These are phyloP conservation scores for Plenodomus lindquistii DNA, from an alignment of 2,329 filamentous ascomycete genomes.

Conservation along the genomic window DNA sequence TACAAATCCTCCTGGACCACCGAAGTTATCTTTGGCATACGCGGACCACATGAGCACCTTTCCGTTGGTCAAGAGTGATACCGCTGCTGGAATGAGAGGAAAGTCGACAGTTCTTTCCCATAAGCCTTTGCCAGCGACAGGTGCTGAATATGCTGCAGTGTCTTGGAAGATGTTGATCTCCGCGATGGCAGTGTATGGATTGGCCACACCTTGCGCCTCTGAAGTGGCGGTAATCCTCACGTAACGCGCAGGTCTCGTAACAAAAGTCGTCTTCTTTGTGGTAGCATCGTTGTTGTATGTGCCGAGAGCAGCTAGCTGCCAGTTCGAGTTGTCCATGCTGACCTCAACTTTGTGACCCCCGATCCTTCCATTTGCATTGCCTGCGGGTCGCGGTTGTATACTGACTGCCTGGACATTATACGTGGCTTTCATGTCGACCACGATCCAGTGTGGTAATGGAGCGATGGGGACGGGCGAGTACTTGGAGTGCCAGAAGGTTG, in stretches of 20 bases:
- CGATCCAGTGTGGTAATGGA: constrained; percentile 35
- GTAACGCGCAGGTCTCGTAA: constrained; percentile 25
- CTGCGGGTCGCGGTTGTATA: constrained; percentile 40
- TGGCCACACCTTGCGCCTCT: constrained; percentile 22
- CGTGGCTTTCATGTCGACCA: constrained; percentile 38
- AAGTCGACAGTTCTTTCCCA: constrained; percentile 36
- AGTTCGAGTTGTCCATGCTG: constrained; percentile 36
- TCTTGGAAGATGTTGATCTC: constrained; percentile 33
- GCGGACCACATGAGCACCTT: constrained; percentile 33
- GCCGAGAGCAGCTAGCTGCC: constrained; percentile 25
- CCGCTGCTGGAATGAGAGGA: constrained; percentile 30
- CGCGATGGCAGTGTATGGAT: constrained; percentile 25
- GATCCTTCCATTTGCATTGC: constrained; percentile 41
- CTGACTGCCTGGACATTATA: constrained; percentile 37
- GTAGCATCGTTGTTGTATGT: constrained; percentile 30
- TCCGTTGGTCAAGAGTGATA: constrained; percentile 26
- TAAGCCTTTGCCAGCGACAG: constrained; percentile 21
- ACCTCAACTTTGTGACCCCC: constrained; percentile 40
- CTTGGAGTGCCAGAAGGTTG: constrained; percentile 41
- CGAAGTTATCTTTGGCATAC: constrained; percentile 20
- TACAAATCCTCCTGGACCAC: constrained; percentile 18
- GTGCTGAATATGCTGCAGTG: constrained; percentile 16
- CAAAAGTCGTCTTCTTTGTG: constrained; percentile 29
- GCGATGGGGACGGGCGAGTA: constrained; percentile 21
- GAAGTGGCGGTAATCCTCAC: constrained; percentile 27